phyloP scores from a whole-genome alignment of 2,329 filamentous ascomycete genomes.

The Trichoderma afroharzianum region DNA sequence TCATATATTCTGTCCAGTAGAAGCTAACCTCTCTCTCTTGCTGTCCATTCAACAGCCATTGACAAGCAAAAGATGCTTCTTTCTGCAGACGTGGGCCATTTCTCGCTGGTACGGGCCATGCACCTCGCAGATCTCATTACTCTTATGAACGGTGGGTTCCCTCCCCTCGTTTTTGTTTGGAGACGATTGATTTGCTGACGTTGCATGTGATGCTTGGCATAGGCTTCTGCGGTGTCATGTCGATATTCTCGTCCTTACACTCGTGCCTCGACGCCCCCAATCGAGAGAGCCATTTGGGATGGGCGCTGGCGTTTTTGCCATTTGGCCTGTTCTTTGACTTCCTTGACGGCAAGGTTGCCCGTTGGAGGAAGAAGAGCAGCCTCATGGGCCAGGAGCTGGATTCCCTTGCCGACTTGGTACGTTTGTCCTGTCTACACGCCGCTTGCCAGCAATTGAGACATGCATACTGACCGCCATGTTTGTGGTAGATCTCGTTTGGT shows the following conservation, averaged over 20 bases:
- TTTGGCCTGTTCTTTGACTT: slow-evolving; percentile 97
- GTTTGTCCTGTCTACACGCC: slow-evolving; percentile 24
- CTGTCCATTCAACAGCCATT: slow-evolving; percentile 42
- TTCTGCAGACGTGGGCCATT: slow-evolving; percentile 67
- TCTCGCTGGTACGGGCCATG: slow-evolving; percentile 64
- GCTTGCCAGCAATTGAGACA: not conserved
- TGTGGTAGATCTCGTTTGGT: slow-evolving; percentile 82
- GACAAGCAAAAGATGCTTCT: slow-evolving; percentile 77
- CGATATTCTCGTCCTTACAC: slow-evolving; percentile 88
- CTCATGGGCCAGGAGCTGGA: slow-evolving; percentile 98
- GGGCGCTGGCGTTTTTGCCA: slow-evolving; percentile 81
- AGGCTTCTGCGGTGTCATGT: slow-evolving; percentile 88
- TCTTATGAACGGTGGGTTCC: slow-evolving; percentile 64
- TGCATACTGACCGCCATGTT: slow-evolving; percentile 1
- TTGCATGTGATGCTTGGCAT: not conserved
- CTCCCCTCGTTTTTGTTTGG: not conserved
- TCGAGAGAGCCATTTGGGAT: slow-evolving; percentile 68
- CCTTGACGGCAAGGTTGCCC: slow-evolving; percentile 92
- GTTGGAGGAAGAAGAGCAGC: slow-evolving; percentile 95
- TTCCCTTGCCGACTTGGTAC: slow-evolving; percentile 88
- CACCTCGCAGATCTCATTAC: slow-evolving; percentile 83
- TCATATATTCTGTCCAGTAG: not conserved
- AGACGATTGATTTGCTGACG: slow-evolving; percentile 4
- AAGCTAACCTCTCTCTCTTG: not conserved
- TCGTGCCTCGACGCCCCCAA: slow-evolving; percentile 76